These are phyloP conservation scores for Amaranthus hypochondriacus DNA, from an alignment of 148 eudicot genomes.

Conservation along the genomic window DNA sequence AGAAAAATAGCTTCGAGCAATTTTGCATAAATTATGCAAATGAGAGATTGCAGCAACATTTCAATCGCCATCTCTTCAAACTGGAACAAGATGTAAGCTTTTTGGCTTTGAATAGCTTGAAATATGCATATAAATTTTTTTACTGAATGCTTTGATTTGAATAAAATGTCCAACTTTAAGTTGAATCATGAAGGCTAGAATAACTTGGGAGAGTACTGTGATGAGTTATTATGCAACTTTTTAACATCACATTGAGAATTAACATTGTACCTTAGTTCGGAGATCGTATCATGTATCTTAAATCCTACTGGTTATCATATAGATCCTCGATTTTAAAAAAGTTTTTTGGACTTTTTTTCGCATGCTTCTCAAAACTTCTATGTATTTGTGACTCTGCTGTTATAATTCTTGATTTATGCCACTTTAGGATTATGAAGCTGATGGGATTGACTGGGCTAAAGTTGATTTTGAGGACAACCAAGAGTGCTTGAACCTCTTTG, in stretches of 20 bases:
- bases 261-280: no score
- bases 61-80: slow-evolving; percentile 89
- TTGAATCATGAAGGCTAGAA: background rate
- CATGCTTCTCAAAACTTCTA: background rate
- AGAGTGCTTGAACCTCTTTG: slow-evolving; percentile 90
- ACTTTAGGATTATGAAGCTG: slow-evolving; percentile 76
- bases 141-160: background rate
- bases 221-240: no score
- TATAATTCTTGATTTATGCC: slow-evolving; percentile 9
- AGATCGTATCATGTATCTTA: no score
- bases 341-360: background rate
- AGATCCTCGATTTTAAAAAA: background rate
- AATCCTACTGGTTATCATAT: background rate
- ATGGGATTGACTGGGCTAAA: slow-evolving; percentile 91
- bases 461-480: slow-evolving; percentile 88
- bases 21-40: slow-evolving; percentile 92
- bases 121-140: background rate
- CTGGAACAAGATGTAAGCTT: slow-evolving; percentile 80
- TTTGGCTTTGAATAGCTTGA: slow-evolving; percentile 1
- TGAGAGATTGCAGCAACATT: slow-evolving; percentile 97
- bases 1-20: slow-evolving; percentile 97
- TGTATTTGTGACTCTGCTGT: background rate
- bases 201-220: background rate
- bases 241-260: no score
- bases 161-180: background rate